A percentile compares a stretch with the other conserved stretches of the same genome.
Evolutionary conservation across 345 rosid genomes (phyloP).

Genomic region (Sisymbrium altissimum): DNA sequence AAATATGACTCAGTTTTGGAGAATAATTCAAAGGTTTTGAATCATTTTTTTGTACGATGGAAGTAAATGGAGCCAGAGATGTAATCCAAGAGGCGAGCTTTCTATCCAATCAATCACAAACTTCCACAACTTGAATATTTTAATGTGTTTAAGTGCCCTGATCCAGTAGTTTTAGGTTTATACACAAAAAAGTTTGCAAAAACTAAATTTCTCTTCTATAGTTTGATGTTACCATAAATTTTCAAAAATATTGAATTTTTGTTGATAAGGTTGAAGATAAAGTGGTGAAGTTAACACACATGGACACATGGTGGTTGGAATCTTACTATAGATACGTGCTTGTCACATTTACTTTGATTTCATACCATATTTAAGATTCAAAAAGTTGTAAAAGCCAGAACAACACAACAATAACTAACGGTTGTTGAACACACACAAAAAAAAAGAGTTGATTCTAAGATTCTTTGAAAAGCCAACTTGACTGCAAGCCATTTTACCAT

Average conservation of each 20-base stretch:
- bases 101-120: not conserved
- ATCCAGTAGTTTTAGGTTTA: not conserved
- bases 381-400: not conserved
- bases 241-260: too few species aligned
- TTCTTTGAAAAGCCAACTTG: not conserved
- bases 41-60: not conserved
- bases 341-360: not conserved
- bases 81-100: too few species aligned
- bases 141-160: not conserved
- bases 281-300: not conserved
- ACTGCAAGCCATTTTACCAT: not conserved
- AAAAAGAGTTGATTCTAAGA: not conserved
- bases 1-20: not conserved
- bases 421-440: too few species aligned
- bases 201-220: not conserved
- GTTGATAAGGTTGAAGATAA: constrained; percentile 5
- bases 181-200: too few species aligned
- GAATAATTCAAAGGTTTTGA: not conserved
- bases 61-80: too few species aligned
- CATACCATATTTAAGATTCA: not conserved
- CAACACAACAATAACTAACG: not conserved
- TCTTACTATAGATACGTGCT: constrained; percentile 3
- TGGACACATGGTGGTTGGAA: not conserved
- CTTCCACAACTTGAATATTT: not conserved
- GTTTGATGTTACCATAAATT: not conserved